A percentile compares a stretch with the other conserved stretches of the same genome.
Conservation (phyloP, 1,284 basidiomycete species). For the Trichosporon sp. region DNA sequence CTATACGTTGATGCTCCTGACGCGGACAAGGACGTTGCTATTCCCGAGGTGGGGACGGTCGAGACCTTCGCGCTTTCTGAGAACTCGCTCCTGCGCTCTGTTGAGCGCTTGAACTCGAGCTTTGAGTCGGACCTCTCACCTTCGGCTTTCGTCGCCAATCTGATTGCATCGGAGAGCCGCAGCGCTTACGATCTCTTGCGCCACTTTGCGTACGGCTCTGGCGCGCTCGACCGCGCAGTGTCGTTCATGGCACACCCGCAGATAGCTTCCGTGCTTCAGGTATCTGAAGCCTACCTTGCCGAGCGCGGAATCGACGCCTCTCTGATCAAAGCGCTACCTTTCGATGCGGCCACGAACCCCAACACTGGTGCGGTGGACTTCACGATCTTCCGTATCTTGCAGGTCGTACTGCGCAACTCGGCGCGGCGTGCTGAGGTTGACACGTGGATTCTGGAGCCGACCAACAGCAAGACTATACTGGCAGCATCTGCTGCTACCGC, state of each 20-base stretch:
- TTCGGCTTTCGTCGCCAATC: slow-evolving; percentile 10
- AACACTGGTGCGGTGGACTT: slow-evolving; percentile 19
- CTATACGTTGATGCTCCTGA: slow-evolving; percentile 49
- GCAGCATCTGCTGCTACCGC: slow-evolving; percentile 23
- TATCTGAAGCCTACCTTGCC: slow-evolving; percentile 10
- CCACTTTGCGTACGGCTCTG: not conserved
- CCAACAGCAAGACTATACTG: slow-evolving; percentile 31
- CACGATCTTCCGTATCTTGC: slow-evolving; percentile 23
- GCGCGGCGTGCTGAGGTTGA: slow-evolving; percentile 15
- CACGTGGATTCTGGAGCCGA: slow-evolving; percentile 24
- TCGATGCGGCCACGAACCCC: slow-evolving; percentile 34
- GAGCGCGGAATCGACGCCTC: slow-evolving; percentile 3
- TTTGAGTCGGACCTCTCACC: not conserved
- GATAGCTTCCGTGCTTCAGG: not conserved
- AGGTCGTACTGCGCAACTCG: slow-evolving; percentile 29
- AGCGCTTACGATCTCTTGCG: not conserved
- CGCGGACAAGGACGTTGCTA: not conserved
- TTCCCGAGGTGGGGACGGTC: not conserved
- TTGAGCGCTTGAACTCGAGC: slow-evolving; percentile 1
- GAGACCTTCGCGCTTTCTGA: slow-evolving; percentile 13
- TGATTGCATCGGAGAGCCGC: slow-evolving; percentile 14
- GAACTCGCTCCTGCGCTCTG: slow-evolving; percentile 5
- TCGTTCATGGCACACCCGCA: not conserved
- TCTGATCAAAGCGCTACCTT: slow-evolving; percentile 17
- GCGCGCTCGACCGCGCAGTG: not conserved